These are phyloP conservation scores for Fusarium abutilonis DNA, from an alignment of 2,329 filamentous ascomycete genomes.

Conservation along the genomic window DNA sequence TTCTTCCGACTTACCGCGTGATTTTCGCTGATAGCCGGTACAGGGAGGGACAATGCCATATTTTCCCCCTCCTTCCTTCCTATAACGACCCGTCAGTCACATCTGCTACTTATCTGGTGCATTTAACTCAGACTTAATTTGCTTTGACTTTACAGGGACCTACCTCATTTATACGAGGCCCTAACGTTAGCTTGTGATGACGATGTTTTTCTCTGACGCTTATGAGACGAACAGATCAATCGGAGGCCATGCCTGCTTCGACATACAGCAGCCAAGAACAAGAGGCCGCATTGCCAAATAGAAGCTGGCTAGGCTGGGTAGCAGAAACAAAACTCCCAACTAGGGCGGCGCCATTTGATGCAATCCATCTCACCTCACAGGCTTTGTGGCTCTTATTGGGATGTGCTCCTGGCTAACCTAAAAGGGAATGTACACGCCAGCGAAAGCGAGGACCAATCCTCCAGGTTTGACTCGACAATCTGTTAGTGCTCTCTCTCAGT, in stretches of 20 bases:
- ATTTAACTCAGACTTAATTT: slow-evolving; percentile 9
- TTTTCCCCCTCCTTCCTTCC: neutral
- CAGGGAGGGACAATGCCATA: neutral
- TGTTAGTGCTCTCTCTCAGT: neutral
- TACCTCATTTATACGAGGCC: neutral
- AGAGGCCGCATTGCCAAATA: slow-evolving; percentile 3
- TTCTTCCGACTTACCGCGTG: slow-evolving; percentile 1
- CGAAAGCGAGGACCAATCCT: slow-evolving; percentile 9
- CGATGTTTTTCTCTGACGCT: slow-evolving; percentile 6
- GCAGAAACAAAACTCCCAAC: slow-evolving; percentile 30
- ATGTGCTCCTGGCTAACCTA: slow-evolving; percentile 32
- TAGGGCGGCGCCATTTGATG: slow-evolving; percentile 34
- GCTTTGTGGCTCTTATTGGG: slow-evolving; percentile 30
- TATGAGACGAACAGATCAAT: slow-evolving; percentile 17
- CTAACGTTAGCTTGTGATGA: neutral
- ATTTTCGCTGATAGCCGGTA: no score
- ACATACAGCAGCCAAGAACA: slow-evolving; percentile 3
- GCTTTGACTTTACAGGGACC: neutral
- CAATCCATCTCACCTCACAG: slow-evolving; percentile 13
- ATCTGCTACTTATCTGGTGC: neutral
- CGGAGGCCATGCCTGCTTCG: neutral
- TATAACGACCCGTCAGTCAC: neutral
- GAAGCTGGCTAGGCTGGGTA: neutral
- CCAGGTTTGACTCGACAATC: neutral
- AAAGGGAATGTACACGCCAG: slow-evolving; percentile 5